These are phyloP conservation scores for Rhodosporidiobolus sp. DNA, from an alignment of 768 basidiomycete genomes.

Conservation along the genomic window DNA sequence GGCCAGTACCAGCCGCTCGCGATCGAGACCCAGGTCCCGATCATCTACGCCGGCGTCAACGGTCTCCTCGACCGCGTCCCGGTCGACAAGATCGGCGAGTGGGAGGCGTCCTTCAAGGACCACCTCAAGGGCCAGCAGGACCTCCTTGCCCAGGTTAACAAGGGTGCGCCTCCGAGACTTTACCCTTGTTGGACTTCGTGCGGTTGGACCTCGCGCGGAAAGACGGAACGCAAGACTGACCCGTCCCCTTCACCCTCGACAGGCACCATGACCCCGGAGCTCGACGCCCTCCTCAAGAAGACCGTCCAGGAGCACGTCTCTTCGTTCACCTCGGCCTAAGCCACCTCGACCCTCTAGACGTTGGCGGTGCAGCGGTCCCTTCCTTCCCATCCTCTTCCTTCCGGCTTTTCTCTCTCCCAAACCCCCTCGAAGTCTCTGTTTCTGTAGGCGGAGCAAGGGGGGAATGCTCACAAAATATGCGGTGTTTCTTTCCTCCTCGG, in stretches of 20 bases:
- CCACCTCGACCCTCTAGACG: no score
- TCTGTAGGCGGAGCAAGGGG: no score
- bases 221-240: constrained; percentile 42
- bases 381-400: no score
- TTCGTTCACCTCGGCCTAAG: constrained; percentile 32
- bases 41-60: constrained; percentile 72
- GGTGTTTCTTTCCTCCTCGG: no score
- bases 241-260: no score
- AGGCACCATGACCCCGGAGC: constrained; percentile 79
- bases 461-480: no score
- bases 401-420: no score
- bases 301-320: constrained; percentile 36
- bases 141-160: constrained; percentile 79
- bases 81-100: constrained; percentile 62
- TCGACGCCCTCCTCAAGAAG: constrained; percentile 93
- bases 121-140: constrained; percentile 74
- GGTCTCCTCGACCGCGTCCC: constrained; percentile 97
- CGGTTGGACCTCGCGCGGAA: no score
- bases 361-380: no score
- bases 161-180: no score
- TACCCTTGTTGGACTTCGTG: no score
- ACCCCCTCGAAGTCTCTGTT: no score
- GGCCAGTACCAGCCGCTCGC: constrained; percentile 93
- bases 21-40: constrained; percentile 67
- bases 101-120: constrained; percentile 59